These are phyloP conservation scores for Eucalyptus marginata DNA, from an alignment of 345 rosid species.

Conservation along the genomic window DNA sequence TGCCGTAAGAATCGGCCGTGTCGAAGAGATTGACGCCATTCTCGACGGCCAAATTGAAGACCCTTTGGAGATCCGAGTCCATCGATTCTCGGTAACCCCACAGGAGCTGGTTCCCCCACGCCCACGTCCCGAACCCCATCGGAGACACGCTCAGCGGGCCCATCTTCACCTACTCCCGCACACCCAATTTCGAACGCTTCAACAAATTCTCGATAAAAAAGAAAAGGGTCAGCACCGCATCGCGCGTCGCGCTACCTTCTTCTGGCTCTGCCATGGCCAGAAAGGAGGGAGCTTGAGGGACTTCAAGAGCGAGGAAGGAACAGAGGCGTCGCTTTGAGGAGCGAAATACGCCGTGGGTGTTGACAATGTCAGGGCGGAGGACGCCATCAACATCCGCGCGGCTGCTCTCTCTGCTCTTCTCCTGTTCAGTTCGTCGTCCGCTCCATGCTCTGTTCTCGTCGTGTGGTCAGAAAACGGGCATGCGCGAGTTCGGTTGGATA, in stretches of 20 bases:
- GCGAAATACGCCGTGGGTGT: constrained; percentile 2
- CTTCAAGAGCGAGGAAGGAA: constrained; percentile 24
- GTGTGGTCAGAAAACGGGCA: not conserved
- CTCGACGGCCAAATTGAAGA: constrained; percentile 60
- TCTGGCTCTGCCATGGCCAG: constrained; percentile 90
- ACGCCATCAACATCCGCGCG: constrained; percentile 18
- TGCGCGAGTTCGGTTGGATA: not conserved
- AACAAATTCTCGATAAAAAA: not conserved
- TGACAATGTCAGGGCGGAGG: constrained; percentile 7
- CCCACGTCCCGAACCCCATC: constrained; percentile 98
- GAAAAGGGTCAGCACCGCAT: not conserved
- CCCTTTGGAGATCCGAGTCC: constrained; percentile 73
- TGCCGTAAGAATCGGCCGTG: constrained; percentile 93
- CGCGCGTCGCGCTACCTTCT: not conserved
- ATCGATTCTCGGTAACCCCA: constrained; percentile 85
- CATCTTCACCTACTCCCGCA: constrained; percentile 44
- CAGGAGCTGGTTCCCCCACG: constrained; percentile 94
- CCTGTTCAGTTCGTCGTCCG: not conserved
- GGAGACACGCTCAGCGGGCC: constrained; percentile 89
- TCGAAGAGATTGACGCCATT: constrained; percentile 83
- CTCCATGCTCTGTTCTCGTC: not conserved
- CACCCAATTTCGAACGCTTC: not conserved
- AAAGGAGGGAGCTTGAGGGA: constrained; percentile 55
- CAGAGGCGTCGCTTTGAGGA: constrained; percentile 17
- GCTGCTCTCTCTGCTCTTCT: not conserved